phyloP scores from a whole-genome alignment of 768 basidiomycete genomes.

The Boletus reticulatus region DNA sequence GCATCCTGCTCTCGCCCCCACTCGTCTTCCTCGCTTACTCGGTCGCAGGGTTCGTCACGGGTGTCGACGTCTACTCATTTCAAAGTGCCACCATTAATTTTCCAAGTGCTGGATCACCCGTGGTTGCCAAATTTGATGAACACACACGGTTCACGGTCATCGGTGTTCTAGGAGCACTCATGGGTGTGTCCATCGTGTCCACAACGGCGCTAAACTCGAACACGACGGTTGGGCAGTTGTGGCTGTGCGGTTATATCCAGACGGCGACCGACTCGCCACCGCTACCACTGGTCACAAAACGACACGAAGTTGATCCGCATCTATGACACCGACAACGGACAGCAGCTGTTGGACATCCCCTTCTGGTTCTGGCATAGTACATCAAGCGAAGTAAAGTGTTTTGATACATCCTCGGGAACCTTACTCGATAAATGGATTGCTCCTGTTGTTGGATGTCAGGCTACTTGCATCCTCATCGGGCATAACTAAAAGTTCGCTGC shows the following conservation, averaged over 20 bases:
- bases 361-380: neutral
- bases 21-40: constrained; percentile 73
- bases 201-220: constrained; percentile 25
- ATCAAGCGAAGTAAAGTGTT: neutral
- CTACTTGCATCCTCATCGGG: too few relatives aligned
- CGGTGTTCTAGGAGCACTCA: constrained; percentile 61
- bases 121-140: constrained; percentile 50
- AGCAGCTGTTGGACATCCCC: neutral
- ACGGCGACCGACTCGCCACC: too few relatives aligned
- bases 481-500: too few relatives aligned
- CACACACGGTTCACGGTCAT: constrained; percentile 63
- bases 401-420: neutral
- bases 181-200: constrained; percentile 57
- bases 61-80: constrained; percentile 64
- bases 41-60: constrained; percentile 64
- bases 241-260: too few relatives aligned
- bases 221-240: neutral
- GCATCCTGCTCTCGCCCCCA: constrained; percentile 67
- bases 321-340: neutral
- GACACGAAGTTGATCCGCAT: neutral
- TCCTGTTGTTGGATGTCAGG: too few relatives aligned
- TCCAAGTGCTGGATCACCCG: constrained; percentile 29
- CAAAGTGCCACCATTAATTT: constrained; percentile 45
- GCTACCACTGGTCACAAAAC: too few relatives aligned
- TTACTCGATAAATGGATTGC: too few relatives aligned